A percentile compares a stretch with the other conserved stretches of the same genome.
Conservation (phyloP, 163 green algal species). For the Scenedesmus sp. region DNA sequence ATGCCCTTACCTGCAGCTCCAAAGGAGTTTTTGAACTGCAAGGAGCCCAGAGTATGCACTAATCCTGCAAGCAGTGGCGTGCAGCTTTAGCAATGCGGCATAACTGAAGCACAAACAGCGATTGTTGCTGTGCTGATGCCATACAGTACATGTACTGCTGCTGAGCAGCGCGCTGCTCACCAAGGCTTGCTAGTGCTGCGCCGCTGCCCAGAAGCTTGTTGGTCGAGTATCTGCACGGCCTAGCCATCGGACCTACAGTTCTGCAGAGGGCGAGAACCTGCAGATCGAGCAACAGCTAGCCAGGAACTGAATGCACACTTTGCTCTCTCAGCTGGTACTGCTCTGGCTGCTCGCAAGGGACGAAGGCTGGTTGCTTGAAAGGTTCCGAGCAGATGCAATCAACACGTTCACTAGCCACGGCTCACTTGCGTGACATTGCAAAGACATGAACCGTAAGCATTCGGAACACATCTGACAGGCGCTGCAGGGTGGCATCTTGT, state of each 20-base stretch:
- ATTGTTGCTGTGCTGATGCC: background rate
- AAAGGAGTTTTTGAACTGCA: background rate
- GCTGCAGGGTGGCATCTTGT: no score
- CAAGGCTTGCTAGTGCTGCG: background rate
- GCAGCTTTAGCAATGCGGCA: background rate
- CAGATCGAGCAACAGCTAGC: background rate
- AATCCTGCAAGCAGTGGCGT: background rate
- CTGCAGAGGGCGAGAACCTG: background rate
- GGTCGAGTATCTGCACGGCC: background rate
- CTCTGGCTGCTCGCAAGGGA: no score
- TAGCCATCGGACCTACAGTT: background rate
- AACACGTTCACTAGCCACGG: no score
- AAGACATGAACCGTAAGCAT: no score
- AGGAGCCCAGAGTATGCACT: background rate
- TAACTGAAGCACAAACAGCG: background rate
- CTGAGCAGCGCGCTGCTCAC: background rate
- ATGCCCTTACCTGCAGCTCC: background rate
- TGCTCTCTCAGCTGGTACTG: no score
- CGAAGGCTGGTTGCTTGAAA: no score
- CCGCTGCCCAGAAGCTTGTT: background rate
- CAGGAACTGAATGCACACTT: background rate
- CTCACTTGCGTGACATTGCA: no score
- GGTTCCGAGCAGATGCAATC: no score
- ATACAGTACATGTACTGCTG: conserved; percentile 8
- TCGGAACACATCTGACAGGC: no score